Base-by-base conservation (phyloP, 345 rosid species). In the Acer negundo region DNA sequence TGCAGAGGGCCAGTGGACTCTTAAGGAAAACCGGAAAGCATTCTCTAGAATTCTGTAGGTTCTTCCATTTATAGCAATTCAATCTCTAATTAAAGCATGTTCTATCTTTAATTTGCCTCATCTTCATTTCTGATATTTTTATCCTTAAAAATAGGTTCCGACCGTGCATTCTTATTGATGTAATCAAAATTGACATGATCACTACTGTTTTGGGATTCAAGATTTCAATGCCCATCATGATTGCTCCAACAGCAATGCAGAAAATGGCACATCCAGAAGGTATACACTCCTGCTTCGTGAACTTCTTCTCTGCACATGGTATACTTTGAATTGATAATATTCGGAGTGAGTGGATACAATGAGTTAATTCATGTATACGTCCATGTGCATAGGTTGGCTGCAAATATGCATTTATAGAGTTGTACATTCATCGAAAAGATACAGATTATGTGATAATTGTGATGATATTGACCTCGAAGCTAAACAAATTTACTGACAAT, bases 201-300 rank as follows among this genome's bases (percentile, higher is more conserved):
- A 89, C 97, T 26, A 88, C 71, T 23, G 92, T 95, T 35, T 77
- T 95, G 87, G 98, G 99, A 31, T 93, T 92, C 83, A 91, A 95
- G 69, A 83, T 92, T 78, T 92, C 97, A 19, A 93, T 95, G 99
- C 99, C 98, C n/a, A 90, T 95, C 83, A 92, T 95, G 99, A 80
- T 95, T 78, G 98, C 99, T 80, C 99, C 98, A 70, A 85, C 96
- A 15, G 98, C 97, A 17, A 84, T 95, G 91, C 99, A 92, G 88
- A 95, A 93, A 85, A 93, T 95, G 98, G 99, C 98, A 67, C 99
- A 93, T 75, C 97, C 97, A 73, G 96, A 93, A 69, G 98, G 97
- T 90, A 76, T 11, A 64, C 35, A 38, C 66, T 40, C 65, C 44
- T 74, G n/a, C 31, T 44, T 59, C 46, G 8, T 22, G 28, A 44